Evolutionary conservation across 768 basidiomycete genomes (phyloP).

Genomic region (Leccinellum rugosiceps): DNA sequence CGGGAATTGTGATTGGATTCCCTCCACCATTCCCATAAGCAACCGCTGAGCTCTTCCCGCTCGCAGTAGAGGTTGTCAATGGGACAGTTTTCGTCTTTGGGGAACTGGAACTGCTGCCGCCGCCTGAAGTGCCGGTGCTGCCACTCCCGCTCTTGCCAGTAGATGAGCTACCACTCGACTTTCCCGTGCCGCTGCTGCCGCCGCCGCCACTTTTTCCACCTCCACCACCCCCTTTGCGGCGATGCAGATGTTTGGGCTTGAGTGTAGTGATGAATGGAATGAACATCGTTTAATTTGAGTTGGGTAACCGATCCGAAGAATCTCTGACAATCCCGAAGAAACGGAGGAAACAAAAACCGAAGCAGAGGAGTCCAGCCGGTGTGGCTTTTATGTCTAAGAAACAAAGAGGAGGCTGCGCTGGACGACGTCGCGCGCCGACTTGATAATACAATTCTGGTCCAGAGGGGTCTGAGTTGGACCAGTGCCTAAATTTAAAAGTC

Average conservation of each 20-base stretch:
- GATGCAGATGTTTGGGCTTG: conserved; percentile 7
- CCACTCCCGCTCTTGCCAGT: conserved; percentile 1
- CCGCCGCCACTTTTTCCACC: conserved; percentile 19
- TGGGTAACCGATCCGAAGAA: not conserved
- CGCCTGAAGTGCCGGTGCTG: not conserved
- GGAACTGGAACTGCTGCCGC: conserved; percentile 1
- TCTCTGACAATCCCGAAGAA: not conserved
- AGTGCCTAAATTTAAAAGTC: no score
- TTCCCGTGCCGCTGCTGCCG: conserved; percentile 11
- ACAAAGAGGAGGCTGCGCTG: not conserved
- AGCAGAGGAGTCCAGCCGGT: not conserved
- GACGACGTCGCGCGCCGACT: not conserved
- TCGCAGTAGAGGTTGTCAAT: conserved; percentile 14
- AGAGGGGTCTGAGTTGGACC: no score
- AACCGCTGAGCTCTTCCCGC: conserved; percentile 25
- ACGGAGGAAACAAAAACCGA: not conserved
- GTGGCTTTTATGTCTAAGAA: not conserved
- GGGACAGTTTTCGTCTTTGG: conserved; percentile 18
- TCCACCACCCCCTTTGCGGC: conserved; percentile 35
- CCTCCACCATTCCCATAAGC: conserved; percentile 37
- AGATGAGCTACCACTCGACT: conserved; percentile 9
- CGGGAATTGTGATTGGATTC: conserved; percentile 34
- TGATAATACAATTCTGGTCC: not conserved
- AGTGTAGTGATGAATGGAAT: conserved; percentile 16
- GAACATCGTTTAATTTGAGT: conserved; percentile 10